Percentiles rank a stretch among this genome's conserved stretches.
Conservation (phyloP, 805 yeast species). For the Starmerella gropengiesseri region DNA sequence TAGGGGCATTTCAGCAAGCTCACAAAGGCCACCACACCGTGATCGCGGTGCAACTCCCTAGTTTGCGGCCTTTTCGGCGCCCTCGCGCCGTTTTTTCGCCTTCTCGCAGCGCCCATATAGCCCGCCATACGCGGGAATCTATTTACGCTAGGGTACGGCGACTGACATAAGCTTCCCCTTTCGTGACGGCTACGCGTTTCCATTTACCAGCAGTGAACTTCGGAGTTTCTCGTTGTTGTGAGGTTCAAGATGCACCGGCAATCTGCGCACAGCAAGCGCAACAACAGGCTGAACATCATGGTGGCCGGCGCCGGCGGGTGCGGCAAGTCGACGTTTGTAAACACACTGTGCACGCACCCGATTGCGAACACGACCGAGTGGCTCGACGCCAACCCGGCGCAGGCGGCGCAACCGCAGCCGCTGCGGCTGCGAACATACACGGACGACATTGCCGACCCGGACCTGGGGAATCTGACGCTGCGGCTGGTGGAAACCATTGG, state of each 20-base stretch:
- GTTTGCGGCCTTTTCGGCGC: too few species aligned
- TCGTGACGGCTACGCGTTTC: constrained; percentile 2
- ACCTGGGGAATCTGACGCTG: constrained; percentile 31
- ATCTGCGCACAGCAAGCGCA: constrained; percentile 20
- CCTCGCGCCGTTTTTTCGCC: too few species aligned
- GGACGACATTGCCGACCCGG: constrained; percentile 23
- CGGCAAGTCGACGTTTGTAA: constrained; percentile 87
- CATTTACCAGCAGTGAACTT: not conserved
- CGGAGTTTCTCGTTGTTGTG: too few species aligned
- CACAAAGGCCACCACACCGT: too few species aligned
- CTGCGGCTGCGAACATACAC: constrained; percentile 24
- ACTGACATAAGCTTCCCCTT: not conserved
- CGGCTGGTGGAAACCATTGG: constrained; percentile 65
- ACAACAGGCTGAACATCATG: constrained; percentile 65
- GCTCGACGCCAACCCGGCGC: constrained; percentile 24
- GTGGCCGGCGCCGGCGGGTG: constrained; percentile 81
- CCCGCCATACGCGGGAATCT: too few species aligned
- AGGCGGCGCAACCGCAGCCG: constrained; percentile 26
- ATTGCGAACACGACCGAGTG: constrained; percentile 38
- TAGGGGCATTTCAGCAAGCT: too few species aligned
- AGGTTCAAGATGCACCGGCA: constrained; percentile 14
- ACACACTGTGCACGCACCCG: constrained; percentile 68
- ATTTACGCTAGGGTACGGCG: not conserved
- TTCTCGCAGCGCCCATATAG: too few species aligned
- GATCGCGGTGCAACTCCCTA: too few species aligned